These are phyloP conservation scores for Kwoniella dejecticola DNA, from an alignment of 768 basidiomycete genomes.

Conservation along the genomic window DNA sequence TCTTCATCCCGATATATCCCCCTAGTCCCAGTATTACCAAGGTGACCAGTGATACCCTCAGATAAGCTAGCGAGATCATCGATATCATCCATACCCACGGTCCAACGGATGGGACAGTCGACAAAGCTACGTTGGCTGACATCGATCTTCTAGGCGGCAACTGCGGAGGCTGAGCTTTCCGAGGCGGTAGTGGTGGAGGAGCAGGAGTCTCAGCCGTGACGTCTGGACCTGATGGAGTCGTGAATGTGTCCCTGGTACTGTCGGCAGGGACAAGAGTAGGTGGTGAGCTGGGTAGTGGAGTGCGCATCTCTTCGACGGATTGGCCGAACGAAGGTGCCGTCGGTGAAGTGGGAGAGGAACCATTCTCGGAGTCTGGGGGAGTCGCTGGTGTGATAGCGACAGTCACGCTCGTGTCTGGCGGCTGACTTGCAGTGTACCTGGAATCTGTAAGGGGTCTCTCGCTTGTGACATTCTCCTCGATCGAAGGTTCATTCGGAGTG, in stretches of 20 bases:
- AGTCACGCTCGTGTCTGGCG: constrained; percentile 1
- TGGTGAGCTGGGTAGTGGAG: neutral
- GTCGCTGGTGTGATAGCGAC: constrained; percentile 29
- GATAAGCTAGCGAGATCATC: constrained; percentile 16
- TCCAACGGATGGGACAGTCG: constrained; percentile 2
- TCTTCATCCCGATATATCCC: constrained; percentile 7
- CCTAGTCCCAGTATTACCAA: neutral
- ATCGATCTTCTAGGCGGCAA: constrained; percentile 2
- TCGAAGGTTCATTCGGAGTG: neutral
- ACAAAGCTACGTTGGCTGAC: neutral
- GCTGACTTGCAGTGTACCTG: neutral
- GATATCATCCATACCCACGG: constrained; percentile 8
- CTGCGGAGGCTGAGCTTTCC: constrained; percentile 5
- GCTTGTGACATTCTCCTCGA: neutral
- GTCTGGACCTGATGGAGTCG: neutral
- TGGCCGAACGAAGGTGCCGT: constrained; percentile 6
- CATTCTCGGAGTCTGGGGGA: constrained; percentile 11
- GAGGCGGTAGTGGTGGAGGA: constrained; percentile 1
- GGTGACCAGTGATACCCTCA: constrained; percentile 7
- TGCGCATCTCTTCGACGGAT: neutral
- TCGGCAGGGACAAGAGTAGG: neutral
- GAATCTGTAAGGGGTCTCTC: neutral
- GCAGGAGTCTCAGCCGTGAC: too few species aligned
- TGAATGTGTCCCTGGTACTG: neutral
- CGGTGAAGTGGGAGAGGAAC: constrained; percentile 4